Percentiles rank a stretch among this genome's conserved stretches.
These are phyloP conservation scores for Eucalyptus polyanthemos DNA, from an alignment of 345 rosid species.

Conservation along the genomic window DNA sequence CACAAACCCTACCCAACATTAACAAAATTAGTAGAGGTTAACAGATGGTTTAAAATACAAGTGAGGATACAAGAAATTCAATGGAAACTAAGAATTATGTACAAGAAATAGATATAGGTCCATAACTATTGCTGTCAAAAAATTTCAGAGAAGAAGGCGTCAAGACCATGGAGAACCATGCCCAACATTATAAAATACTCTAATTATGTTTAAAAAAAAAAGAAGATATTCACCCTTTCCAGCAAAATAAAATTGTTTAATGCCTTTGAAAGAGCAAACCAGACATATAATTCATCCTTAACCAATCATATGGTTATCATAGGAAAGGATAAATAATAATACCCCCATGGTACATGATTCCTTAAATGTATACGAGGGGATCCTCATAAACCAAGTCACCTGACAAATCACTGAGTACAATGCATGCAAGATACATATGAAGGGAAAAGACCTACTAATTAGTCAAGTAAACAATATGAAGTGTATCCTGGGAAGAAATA, in stretches of 20 bases:
- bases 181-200: neutral
- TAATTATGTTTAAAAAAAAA: neutral
- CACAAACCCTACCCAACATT: neutral
- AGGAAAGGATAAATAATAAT: neutral
- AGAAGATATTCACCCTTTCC: neutral
- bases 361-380: neutral
- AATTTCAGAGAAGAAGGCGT: neutral
- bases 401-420: neutral
- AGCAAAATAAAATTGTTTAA: neutral
- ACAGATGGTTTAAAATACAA: neutral
- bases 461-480: neutral
- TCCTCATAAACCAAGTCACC: neutral
- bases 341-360: neutral
- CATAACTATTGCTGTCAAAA: neutral
- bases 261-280: neutral
- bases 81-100: neutral
- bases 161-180: neutral
- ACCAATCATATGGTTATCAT: neutral
- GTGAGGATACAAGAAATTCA: neutral
- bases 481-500: neutral
- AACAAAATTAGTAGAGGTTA: neutral
- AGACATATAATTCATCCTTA: neutral
- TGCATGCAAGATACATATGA: neutral
- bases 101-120: neutral
- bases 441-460: neutral